Base-by-base conservation (phyloP, 495 filamentous ascomycete genomes). In the Aspergillus mulundensis region DNA sequence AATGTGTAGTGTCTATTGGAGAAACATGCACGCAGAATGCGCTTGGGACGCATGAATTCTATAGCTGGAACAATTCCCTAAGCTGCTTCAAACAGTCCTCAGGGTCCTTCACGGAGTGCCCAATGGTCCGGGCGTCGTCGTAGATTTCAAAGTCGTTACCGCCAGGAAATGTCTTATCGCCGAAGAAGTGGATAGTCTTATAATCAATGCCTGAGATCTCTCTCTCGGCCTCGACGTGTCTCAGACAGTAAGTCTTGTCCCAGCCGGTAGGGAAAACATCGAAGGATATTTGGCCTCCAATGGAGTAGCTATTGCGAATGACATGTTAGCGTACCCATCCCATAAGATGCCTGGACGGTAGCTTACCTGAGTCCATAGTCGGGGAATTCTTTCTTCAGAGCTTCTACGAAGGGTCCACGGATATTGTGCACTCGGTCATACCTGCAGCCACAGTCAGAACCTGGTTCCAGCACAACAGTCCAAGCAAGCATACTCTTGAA, bases 241-340 rank as follows among this genome's bases (percentile, higher is more conserved):
- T 80, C 60, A 98, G 76, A 72, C 93, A 96, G 78, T 93, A 98
- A n/a, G 88, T 95, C 82, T 97, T 98, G 74, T 98, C 93, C 94
- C 94, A 98, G 61, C 94, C 94, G 1, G 75, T 84, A 49, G 94
- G 94, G 80, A 98, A 98, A 58, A 97, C 90, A 67, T 98, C 94
- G 76, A 98, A 98, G 54, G 90, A 96, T 67, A 98, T 95, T 64
- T 97, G 90, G 39, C 94, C 94, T 61, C 94, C 94, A 63, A 98
- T 91, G 43, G 90, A 92, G 77, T 85, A 96, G 24, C 89, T 92
- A 54, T 59, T 59, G 43, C 15, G 45, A 32, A 19, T 3, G 11
- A 12, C n/a, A 15, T 19, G 34, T 46, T 16, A 40, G 23, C 19
- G 21, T 42, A 20, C 25, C 3, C 18, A 7, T 38, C 6, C 5